Base-by-base conservation (phyloP, 1,284 basidiomycete species). In the Rhodotorula sp. region DNA sequence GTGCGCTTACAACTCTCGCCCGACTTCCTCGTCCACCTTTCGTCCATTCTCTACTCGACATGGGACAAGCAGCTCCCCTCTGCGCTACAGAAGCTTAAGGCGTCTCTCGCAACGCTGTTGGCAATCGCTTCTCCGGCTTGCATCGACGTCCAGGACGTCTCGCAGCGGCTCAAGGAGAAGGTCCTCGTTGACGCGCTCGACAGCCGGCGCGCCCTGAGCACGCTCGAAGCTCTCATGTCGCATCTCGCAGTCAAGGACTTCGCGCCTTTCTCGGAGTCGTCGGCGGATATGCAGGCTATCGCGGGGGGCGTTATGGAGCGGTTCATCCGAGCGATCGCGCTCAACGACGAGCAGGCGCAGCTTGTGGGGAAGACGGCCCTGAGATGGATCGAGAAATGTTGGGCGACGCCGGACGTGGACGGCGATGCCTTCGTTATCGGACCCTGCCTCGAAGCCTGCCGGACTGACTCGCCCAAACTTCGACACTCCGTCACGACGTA, bases 341-440 rank as follows among this genome's bases (percentile, higher is more conserved):
- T 30, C 34, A 61, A 65, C 55, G 74, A 75, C n/a, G 74, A 75
- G 44, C 55, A 68, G 28, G 64, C 74, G 6, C 63, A 68, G 24
- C 37, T 71, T 13, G 57, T 66, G 1, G 74, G 71, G n/a, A 65
- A 56, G 51, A 69, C 71, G 46, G 69, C 55, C 2, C 13, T 69
- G 22, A 47, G 37, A 1, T 73, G 71, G 71, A 31, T 73, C 51
- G 62, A 67, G 22, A 63, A 68, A 26, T 60, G 62, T 24, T 72
- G 70, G 70, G 61, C 26, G 1, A n/a, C 26, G 15, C 50, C 52
- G 5, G 31, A 37, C n/a, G 13, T 28, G 28, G 60, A 26, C 18
- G 60, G 28, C 20, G 18, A 37, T 8, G n/a, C 13, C 13, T 73
- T 69, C 51, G 73, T 69, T 67, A 59, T 71, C 28, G 34, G 26